Evolutionary conservation across 768 basidiomycete genomes (phyloP).

Genomic region (Lentinula raphanica): DNA sequence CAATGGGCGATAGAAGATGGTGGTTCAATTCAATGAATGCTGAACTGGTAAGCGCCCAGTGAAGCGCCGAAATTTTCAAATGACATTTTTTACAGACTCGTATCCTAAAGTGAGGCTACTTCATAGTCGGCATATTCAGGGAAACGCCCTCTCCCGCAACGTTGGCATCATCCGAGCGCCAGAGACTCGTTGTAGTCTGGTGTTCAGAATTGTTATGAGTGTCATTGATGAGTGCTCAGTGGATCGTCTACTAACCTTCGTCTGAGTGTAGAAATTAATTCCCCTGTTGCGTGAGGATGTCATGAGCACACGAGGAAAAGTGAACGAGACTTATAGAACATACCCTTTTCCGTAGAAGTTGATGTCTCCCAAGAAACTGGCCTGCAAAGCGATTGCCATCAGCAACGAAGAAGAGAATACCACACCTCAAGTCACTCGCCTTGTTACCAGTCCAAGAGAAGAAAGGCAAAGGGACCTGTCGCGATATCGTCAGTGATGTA

Average conservation of each 20-base stretch:
- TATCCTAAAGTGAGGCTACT: no score
- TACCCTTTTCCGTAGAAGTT: conserved; percentile 80
- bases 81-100: background rate
- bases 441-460: background rate
- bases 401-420: background rate
- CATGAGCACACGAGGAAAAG: background rate
- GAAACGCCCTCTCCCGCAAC: conserved; percentile 7
- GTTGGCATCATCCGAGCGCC: conserved; percentile 81
- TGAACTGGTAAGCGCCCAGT: background rate
- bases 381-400: background rate
- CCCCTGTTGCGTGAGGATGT: conserved; percentile 36
- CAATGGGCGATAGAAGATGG: background rate
- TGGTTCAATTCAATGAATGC: background rate
- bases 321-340: background rate
- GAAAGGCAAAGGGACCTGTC: background rate
- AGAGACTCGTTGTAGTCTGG: conserved; percentile 90
- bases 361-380: conserved; percentile 71
- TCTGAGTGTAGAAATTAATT: conserved; percentile 93
- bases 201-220: background rate
- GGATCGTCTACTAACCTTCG: conserved; percentile 51
- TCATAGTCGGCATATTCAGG: conserved; percentile 7
- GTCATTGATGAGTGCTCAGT: background rate
- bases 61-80: no score
- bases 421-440: conserved; percentile 59
- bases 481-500: background rate